Percentiles rank a stretch among this genome's conserved stretches.
Conservation (phyloP, 225 moss, liverwort and hornwort genomes). For the Physcomitrium patens region DNA sequence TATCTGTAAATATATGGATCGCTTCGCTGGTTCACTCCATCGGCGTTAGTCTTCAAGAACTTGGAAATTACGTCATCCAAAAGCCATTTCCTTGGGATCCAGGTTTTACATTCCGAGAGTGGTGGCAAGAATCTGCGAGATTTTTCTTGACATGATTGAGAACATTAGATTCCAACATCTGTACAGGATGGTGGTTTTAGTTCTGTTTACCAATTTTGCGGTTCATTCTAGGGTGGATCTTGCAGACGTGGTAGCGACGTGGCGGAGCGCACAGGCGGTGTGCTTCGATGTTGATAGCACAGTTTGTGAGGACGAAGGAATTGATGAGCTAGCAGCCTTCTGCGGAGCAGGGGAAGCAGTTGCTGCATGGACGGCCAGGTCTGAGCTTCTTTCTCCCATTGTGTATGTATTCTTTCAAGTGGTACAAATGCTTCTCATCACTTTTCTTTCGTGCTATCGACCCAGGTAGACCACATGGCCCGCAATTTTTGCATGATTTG, state of each 20-base stretch:
- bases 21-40: too few relatives aligned
- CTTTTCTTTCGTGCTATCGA: background rate
- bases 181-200: background rate
- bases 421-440: background rate
- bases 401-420: background rate
- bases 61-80: too few relatives aligned
- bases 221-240: slow-evolving; percentile 4
- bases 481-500: background rate
- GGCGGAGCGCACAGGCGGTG: slow-evolving; percentile 79
- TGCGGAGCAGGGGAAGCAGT: slow-evolving; percentile 90
- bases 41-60: too few relatives aligned
- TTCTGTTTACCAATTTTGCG: background rate
- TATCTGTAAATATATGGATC: too few relatives aligned
- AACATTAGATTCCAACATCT: background rate
- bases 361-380: slow-evolving; percentile 90
- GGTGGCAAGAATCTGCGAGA: too few relatives aligned
- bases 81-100: too few relatives aligned
- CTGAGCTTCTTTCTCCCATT: slow-evolving; percentile 24
- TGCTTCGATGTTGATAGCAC: slow-evolving; percentile 95
- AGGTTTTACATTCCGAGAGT: too few relatives aligned
- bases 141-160: too few relatives aligned
- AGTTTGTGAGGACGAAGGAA: slow-evolving; percentile 88
- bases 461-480: background rate
- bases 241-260: slow-evolving; percentile 64
- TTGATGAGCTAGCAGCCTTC: slow-evolving; percentile 85